These are phyloP conservation scores for Zygoascus tannicola DNA, from an alignment of 805 yeast genomes.

Conservation along the genomic window DNA sequence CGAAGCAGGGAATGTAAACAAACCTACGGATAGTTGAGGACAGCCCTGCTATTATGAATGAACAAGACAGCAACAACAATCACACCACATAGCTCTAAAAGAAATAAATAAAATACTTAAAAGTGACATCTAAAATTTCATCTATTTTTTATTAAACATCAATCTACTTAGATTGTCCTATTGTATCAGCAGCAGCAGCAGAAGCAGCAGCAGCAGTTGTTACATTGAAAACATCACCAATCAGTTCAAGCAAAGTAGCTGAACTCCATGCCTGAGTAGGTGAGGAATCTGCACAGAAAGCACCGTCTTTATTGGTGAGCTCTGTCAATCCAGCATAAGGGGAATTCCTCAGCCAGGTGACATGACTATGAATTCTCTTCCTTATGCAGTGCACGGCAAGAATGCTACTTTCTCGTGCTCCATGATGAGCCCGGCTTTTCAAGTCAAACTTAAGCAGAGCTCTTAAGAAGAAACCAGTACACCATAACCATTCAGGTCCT, in stretches of 20 bases:
- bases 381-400: slow-evolving; percentile 52
- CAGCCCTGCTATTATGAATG: no score
- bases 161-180: no score
- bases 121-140: no score
- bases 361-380: slow-evolving; percentile 52
- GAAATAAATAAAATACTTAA: no score
- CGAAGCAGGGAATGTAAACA: slow-evolving; percentile 3
- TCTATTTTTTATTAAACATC: no score
- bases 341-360: slow-evolving; percentile 60
- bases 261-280: slow-evolving; percentile 98
- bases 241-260: slow-evolving; percentile 74
- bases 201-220: no score
- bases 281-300: slow-evolving; percentile 71
- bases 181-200: neutral
- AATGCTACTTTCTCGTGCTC: slow-evolving; percentile 26
- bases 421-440: slow-evolving; percentile 20
- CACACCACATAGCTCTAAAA: no score
- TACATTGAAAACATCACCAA: slow-evolving; percentile 38
- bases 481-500: slow-evolving; percentile 99
- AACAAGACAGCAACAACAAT: no score
- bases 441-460: slow-evolving; percentile 56
- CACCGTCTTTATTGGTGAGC: slow-evolving; percentile 82
- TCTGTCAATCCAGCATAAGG: slow-evolving; percentile 94
- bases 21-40: no score
- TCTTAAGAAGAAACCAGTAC: slow-evolving; percentile 75